phyloP scores from a whole-genome alignment of 108 stramenopile genomes.

The Pseudonitzschia multistriata region DNA sequence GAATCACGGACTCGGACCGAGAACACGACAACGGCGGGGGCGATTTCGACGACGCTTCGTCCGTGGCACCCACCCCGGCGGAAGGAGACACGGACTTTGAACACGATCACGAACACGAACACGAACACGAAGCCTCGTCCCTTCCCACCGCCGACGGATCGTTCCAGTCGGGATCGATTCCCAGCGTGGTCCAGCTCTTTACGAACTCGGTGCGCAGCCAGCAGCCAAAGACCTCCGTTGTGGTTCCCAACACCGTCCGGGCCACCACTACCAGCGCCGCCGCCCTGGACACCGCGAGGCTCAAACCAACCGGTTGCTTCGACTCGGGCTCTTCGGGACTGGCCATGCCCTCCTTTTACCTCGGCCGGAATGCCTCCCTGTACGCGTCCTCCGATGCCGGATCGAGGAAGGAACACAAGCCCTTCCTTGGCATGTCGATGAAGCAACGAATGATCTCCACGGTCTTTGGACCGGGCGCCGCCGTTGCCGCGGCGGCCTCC shows the following conservation, averaged over 20 bases:
- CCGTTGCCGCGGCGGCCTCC: background rate
- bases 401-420: background rate
- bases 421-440: too few relatives aligned
- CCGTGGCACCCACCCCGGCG: background rate
- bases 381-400: background rate
- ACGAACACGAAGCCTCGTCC: background rate
- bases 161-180: background rate
- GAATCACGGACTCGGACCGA: background rate
- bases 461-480: background rate
- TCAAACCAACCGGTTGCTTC: background rate
- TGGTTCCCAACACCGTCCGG: slow-evolving; percentile 2
- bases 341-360: background rate
- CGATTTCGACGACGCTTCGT: background rate
- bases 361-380: background rate
- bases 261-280: slow-evolving; percentile 5
- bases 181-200: slow-evolving; percentile 15
- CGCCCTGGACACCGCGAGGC: background rate
- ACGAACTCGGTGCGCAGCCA: background rate
- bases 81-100: too few relatives aligned
- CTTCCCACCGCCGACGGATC: background rate
- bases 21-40: background rate
- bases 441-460: background rate
- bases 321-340: background rate
- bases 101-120: too few relatives aligned
- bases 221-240: background rate